phyloP scores from a whole-genome alignment of 306 rosid species.

The Prunus armeniaca region DNA sequence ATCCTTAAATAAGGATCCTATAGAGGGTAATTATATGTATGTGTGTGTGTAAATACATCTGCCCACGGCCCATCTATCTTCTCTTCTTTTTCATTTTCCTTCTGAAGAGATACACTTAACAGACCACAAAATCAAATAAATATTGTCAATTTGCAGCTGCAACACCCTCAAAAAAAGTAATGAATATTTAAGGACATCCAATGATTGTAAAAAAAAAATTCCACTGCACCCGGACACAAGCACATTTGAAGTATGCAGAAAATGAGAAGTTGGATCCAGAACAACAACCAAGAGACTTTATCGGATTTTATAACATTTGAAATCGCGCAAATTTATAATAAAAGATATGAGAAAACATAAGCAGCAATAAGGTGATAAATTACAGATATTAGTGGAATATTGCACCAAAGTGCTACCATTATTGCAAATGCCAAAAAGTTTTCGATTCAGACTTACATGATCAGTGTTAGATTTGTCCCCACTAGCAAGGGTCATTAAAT shows the following conservation, averaged over 20 bases:
- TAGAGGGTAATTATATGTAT: neutral
- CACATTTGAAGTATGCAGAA: neutral
- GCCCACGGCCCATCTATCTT: neutral
- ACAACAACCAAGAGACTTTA: neutral
- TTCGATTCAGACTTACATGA: slow-evolving; percentile 53
- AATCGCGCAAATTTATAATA: neutral
- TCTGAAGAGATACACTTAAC: no score
- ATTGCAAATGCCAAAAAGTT: neutral
- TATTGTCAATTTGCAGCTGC: no score
- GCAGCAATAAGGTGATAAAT: neutral
- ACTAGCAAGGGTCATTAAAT: slow-evolving; percentile 42
- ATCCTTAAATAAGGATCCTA: neutral
- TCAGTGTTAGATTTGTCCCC: slow-evolving; percentile 35
- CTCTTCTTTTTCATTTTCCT: no score
- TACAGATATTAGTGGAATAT: neutral
- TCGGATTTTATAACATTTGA: neutral
- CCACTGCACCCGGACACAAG: neutral
- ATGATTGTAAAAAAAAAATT: no score
- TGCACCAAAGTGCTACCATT: slow-evolving; percentile 4
- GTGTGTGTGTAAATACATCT: neutral
- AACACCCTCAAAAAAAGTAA: neutral
- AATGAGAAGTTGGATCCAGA: neutral
- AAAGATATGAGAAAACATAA: neutral
- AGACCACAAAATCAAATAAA: no score
- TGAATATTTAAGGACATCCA: neutral